A percentile compares a stretch with the other conserved stretches of the same genome.
phyloP scores from a whole-genome alignment of 2,329 filamentous ascomycete genomes.

The Cytospora schulzeri region DNA sequence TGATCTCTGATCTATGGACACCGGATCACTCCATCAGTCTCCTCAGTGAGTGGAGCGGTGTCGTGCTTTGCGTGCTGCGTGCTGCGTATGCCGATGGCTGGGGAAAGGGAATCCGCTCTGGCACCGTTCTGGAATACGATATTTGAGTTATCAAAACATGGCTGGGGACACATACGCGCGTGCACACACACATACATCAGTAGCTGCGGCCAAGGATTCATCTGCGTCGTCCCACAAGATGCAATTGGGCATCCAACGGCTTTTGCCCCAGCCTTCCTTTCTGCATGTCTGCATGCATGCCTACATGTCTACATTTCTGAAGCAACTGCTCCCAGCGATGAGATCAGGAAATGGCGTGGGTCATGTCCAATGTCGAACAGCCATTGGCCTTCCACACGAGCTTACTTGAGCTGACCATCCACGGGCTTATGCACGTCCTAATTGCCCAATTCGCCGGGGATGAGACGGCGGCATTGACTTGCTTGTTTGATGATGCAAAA shows the following conservation, averaged over 20 bases:
- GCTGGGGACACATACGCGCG: constrained; percentile 1
- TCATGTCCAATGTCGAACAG: constrained; percentile 8
- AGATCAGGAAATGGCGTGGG: constrained; percentile 32
- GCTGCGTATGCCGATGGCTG: constrained; percentile 24
- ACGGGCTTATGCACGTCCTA: constrained; percentile 29
- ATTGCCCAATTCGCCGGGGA: constrained; percentile 16
- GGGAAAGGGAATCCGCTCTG: constrained; percentile 18
- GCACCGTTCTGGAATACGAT: not conserved
- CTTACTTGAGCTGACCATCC: constrained; percentile 25
- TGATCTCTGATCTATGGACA: not conserved
- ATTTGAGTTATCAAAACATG: constrained; percentile 10
- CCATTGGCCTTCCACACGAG: constrained; percentile 31
- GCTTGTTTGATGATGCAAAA: not conserved
- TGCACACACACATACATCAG: not conserved
- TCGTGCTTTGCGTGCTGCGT: not conserved
- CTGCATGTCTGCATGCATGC: constrained; percentile 13
- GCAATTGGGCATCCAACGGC: constrained; percentile 30
- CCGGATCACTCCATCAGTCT: not conserved
- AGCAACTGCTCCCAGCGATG: constrained; percentile 7
- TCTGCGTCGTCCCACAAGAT: not conserved
- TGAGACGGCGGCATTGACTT: not conserved
- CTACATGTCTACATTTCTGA: too few relatives aligned
- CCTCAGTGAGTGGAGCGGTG: constrained; percentile 2
- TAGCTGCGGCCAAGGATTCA: too few relatives aligned
- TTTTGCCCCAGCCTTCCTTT: constrained; percentile 32